Conservation (phyloP, 2,329 filamentous ascomycete genomes). For the Aspergillus tamarii region DNA sequence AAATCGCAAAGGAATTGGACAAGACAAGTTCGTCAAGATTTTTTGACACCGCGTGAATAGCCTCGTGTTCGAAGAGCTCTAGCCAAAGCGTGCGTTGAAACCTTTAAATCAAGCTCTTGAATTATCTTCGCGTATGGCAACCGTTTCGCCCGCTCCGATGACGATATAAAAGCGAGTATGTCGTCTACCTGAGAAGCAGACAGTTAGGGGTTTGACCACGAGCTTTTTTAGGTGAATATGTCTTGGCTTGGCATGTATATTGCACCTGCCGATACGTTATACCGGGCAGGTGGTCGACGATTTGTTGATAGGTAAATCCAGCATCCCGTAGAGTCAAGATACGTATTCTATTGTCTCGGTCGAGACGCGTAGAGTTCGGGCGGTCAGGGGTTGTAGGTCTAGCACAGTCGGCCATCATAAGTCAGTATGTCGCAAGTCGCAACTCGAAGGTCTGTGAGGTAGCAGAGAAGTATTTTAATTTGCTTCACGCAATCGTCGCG, state of each 20-base stretch:
- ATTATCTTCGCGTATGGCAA: slow-evolving; percentile 20
- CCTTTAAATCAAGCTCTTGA: slow-evolving; percentile 16
- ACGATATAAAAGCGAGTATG: slow-evolving; percentile 22
- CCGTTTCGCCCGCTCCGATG: slow-evolving; percentile 16
- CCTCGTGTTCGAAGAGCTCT: slow-evolving; percentile 17
- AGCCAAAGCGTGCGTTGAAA: slow-evolving; percentile 7
- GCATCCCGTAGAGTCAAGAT: slow-evolving; percentile 20
- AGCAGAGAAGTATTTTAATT: neutral
- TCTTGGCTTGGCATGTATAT: slow-evolving; percentile 20
- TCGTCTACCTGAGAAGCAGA: slow-evolving; percentile 18
- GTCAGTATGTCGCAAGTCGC: neutral
- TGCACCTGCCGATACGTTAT: slow-evolving; percentile 18
- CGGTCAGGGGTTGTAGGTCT: neutral
- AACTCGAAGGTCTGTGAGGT: neutral
- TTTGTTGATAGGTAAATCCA: slow-evolving; percentile 19
- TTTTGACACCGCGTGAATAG: slow-evolving; percentile 11
- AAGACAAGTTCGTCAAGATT: neutral
- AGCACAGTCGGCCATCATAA: neutral
- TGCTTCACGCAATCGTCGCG: neutral
- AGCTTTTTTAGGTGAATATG: slow-evolving; percentile 17
- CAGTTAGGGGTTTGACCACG: slow-evolving; percentile 13
- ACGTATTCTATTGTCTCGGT: slow-evolving; percentile 42
- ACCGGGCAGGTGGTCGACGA: slow-evolving; percentile 5
- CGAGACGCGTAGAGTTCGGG: slow-evolving; percentile 15
- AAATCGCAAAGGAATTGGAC: too few species aligned